phyloP scores from a whole-genome alignment of 2,329 filamentous ascomycete genomes.

The Raffaelea ambrosiae region DNA sequence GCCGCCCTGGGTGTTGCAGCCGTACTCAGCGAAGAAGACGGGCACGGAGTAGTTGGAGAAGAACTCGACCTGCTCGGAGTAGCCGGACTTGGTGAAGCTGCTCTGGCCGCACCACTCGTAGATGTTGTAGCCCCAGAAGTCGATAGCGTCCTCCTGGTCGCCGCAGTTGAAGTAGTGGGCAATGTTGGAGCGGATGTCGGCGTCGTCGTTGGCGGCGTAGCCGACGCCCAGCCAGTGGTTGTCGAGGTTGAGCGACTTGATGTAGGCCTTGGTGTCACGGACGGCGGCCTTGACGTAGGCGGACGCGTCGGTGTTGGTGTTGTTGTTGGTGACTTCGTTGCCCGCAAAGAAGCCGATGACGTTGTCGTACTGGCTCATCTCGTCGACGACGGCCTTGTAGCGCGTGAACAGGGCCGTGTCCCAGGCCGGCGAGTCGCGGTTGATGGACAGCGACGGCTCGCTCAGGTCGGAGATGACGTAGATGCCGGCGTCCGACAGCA shows the following conservation, averaged over 20 bases:
- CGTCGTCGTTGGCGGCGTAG: conserved; percentile 93
- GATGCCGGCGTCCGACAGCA: conserved; percentile 78
- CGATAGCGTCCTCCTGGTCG: conserved; percentile 56
- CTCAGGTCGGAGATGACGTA: conserved; percentile 91
- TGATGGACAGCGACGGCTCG: conserved; percentile 74
- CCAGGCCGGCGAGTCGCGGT: conserved; percentile 73
- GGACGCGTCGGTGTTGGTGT: conserved; percentile 81
- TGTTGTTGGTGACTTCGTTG: conserved; percentile 89
- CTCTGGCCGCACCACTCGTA: conserved; percentile 98
- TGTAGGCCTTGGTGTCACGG: conserved; percentile 91
- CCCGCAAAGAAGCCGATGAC: conserved; percentile 96
- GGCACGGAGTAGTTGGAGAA: conserved; percentile 86
- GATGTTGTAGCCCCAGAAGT: conserved; percentile 99
- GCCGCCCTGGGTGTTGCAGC: conserved; percentile 66
- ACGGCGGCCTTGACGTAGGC: conserved; percentile 97
- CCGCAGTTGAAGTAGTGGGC: conserved; percentile 96
- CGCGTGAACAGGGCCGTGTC: conserved; percentile 67
- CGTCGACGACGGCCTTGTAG: conserved; percentile 79
- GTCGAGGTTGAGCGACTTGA: conserved; percentile 56
- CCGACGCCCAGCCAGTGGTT: conserved; percentile 81
- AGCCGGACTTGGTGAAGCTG: conserved; percentile 67
- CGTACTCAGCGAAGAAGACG: conserved; percentile 98
- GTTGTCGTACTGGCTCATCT: conserved; percentile 76
- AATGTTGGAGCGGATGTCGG: conserved; percentile 69
- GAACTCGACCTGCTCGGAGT: conserved; percentile 72